A percentile compares a stretch with the other conserved stretches of the same genome.
phyloP scores from a whole-genome alignment of 192 early-diverging fungal genomes.

The Coemansia sp. region DNA sequence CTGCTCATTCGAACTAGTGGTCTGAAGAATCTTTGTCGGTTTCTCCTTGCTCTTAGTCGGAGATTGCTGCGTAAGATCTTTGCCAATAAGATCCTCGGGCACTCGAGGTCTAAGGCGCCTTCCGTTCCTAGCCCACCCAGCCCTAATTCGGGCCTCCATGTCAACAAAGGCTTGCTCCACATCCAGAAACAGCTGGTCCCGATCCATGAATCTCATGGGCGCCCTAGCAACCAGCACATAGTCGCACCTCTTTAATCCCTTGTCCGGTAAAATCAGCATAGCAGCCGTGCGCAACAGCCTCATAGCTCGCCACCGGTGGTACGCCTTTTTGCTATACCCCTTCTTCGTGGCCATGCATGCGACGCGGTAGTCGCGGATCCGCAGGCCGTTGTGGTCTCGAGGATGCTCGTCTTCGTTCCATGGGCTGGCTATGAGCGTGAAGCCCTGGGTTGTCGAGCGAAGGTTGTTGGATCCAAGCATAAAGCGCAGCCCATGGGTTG shows the following conservation, averaged over 20 bases:
- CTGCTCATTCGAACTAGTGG: background rate
- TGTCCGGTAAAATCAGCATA: slow-evolving; percentile 34
- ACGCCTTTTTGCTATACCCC: slow-evolving; percentile 29
- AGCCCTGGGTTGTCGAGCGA: background rate
- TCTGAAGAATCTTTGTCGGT: background rate
- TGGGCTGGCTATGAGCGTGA: slow-evolving; percentile 27
- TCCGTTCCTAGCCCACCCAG: slow-evolving; percentile 1
- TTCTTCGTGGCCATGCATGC: slow-evolving; percentile 35
- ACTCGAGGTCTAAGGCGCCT: background rate
- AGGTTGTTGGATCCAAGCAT: slow-evolving; percentile 4
- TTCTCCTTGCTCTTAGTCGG: background rate
- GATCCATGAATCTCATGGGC: slow-evolving; percentile 23
- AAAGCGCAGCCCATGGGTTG: background rate
- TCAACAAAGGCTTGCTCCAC: slow-evolving; percentile 35
- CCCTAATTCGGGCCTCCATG: slow-evolving; percentile 2
- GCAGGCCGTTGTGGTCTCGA: slow-evolving; percentile 44
- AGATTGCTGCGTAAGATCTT: background rate
- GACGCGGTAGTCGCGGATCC: slow-evolving; percentile 47
- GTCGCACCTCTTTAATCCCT: slow-evolving; percentile 44
- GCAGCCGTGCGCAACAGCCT: slow-evolving; percentile 37
- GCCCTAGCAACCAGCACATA: slow-evolving; percentile 26
- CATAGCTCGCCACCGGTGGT: slow-evolving; percentile 32
- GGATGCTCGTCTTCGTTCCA: slow-evolving; percentile 42
- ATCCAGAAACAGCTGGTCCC: slow-evolving; percentile 28
- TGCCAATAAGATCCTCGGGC: background rate